A percentile compares a stretch with the other conserved stretches of the same genome.
phyloP scores from a whole-genome alignment of 2,329 filamentous ascomycete species.

The Beauveria australis region DNA sequence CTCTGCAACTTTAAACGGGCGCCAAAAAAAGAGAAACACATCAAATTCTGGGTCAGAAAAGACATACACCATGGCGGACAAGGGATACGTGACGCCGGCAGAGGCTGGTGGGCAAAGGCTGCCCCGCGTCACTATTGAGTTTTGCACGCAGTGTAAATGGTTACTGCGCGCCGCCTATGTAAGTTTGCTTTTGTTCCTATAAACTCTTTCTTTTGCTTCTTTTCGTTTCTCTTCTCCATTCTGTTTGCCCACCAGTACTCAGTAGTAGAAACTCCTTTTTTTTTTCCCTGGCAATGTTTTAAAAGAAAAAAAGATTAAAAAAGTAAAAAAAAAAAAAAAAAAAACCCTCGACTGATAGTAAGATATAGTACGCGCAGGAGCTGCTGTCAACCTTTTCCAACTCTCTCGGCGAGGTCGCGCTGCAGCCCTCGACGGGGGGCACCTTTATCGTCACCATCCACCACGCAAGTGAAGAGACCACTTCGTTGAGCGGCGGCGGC shows the following conservation, averaged over 20 bases:
- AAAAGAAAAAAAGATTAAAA: background rate
- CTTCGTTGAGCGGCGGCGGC: background rate
- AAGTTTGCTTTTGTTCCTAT: conserved; percentile 23
- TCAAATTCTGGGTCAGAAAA: no score
- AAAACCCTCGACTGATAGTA: background rate
- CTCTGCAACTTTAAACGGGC: no score
- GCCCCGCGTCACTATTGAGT: conserved; percentile 78
- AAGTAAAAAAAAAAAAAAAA: background rate
- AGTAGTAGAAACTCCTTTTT: background rate
- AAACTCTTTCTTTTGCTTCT: background rate
- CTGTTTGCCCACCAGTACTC: background rate
- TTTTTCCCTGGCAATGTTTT: no score
- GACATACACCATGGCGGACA: background rate
- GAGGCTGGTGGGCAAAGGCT: conserved; percentile 12
- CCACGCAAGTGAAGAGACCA: conserved; percentile 8
- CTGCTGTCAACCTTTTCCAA: conserved; percentile 87
- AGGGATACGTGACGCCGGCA: background rate
- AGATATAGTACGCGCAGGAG: conserved; percentile 76
- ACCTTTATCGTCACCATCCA: conserved; percentile 67
- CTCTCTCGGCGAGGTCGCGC: conserved; percentile 74
- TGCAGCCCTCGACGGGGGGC: conserved; percentile 79
- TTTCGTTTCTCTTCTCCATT: background rate
- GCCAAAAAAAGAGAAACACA: no score
- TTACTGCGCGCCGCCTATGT: conserved; percentile 82
- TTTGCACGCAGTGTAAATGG: conserved; percentile 93